Conservation (phyloP, 441 rosid genomes). For the Erodium moschatum region DNA sequence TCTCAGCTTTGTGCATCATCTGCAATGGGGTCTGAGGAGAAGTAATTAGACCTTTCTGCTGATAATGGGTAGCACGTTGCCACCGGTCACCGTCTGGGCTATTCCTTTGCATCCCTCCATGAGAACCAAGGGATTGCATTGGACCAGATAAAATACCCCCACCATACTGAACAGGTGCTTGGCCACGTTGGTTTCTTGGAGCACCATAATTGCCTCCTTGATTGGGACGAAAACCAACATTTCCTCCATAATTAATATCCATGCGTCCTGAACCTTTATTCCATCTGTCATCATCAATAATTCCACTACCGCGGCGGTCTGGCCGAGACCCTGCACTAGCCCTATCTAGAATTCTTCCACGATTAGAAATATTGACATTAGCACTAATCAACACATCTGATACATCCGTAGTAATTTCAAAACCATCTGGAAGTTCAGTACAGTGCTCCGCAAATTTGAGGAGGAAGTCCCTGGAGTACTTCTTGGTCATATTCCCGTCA, state of each 20-base stretch:
- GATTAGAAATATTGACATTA: conserved; percentile 36
- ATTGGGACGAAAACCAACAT: no score
- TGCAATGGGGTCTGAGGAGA: no score
- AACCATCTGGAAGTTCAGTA: conserved; percentile 61
- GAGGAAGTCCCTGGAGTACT: conserved; percentile 90
- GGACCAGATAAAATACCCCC: conserved; percentile 37
- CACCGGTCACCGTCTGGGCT: no score
- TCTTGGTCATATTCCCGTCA: conserved; percentile 43
- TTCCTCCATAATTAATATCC: conserved; percentile 38
- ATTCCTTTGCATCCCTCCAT: conserved; percentile 14
- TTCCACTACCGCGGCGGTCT: conserved; percentile 52
- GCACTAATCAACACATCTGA: conserved; percentile 40
- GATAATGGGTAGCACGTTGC: no score
- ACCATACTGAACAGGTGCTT: no score
- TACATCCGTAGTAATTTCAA: conserved; percentile 41
- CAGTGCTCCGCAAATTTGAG: conserved; percentile 64
- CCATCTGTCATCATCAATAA: conserved; percentile 33
- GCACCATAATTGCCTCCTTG: no score
- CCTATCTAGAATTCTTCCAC: conserved; percentile 57
- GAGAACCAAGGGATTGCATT: conserved; percentile 55
- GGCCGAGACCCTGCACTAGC: conserved; percentile 48
- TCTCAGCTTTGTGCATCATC: no score
- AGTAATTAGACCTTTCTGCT: no score
- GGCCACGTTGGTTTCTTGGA: no score
- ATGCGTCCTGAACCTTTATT: conserved; percentile 39